Evolutionary conservation across 2,329 filamentous ascomycete genomes (phyloP), one percentile per base, ranked within the genome.

Genomic region (Chalaropsis thielavioides): DNA sequence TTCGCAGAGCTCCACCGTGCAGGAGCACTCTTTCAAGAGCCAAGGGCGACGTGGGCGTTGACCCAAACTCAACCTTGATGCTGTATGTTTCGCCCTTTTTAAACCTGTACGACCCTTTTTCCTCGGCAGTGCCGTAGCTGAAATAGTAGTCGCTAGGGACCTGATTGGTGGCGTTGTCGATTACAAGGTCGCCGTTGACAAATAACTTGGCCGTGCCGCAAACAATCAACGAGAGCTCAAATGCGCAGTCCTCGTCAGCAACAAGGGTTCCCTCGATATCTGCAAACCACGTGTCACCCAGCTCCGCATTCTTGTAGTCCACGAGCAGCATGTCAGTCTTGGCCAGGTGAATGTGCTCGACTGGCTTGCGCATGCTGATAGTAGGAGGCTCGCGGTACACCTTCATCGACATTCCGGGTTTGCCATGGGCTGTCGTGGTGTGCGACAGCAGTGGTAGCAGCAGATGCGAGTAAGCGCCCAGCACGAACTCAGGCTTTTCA

Each of bases 131-230:
- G 1, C 81, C 85, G 19, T 77, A 78, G 22, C 85, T 83, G 67
- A 87, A 85, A 76, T 88, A 88, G 3, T 81, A 80, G 58, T 84
- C 81, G 11, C 85, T 84, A 27, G 81, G 79, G 19, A 74, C 71
- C 72, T 88, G 86, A 66, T 83, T 82, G 61, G 83, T 85, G 19
- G 80, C 79, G 70, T 88, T 87, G 73, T 88, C 83, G 22, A 88
- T 80, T 38, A 88, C 76, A 2, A 86, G 74, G 66, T 83, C 75
- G 67, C 76, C 83, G 68, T 88, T 81, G 64, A 88, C 78, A 68
- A 80, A 85, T 11, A 88, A 76, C 69, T 82, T 83, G n/a, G 83
- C 85, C 0, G 83, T 85, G 31, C 86, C 86, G 54, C 80, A 81
- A 7, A 88, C 85, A 4, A 83, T 82, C 31, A 87, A 76, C n/a